Evolutionary conservation across 2,329 filamentous ascomycete genomes (phyloP), one percentile per base, ranked within the genome.

Genomic region (Whalleya microplaca): DNA sequence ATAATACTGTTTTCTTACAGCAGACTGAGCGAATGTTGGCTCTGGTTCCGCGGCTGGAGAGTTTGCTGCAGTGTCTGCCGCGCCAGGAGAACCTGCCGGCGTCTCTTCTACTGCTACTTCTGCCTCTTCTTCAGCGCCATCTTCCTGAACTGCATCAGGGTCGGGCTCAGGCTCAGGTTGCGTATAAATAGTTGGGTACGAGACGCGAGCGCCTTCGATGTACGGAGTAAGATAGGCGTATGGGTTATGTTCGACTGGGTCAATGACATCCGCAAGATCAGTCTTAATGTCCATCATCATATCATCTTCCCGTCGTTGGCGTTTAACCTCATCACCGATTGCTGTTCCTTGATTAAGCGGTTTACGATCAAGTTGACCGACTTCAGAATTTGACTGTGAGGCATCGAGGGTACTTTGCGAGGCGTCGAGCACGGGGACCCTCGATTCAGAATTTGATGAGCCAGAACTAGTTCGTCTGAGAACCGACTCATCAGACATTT

Each of bases 1-100:
- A 2, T 69, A 67, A 62, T 76, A 84, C 43, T 73, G 74, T 37
- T 70, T 71, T 37, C 51, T 63, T 19, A 61, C 46, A 19, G 53
- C 45, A 12, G 58, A 48, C 18, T 51, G 56, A 6, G 41, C 40
- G 9, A 53, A 48, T 2, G 59, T 16, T 1, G 48, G 20, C 2
- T 66, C 67, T 16, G 50, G 21, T n/a, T 69, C 69, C 66, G 63
- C 73, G 63, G 41, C 71, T 58, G 53, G 76, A 64, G 55, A 76
- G 68, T 62, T 78, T 66, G 59, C 70, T 51, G 49, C 74, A 66
- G 56, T 81, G 44, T 70, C 67, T 12, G 57, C 53, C 5, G 66
- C 59, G 2, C 61, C 62, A 40, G 63, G 65, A 10, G 64, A 63
- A 10, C 58, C 60, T 8, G 62, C 65, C 12, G 71, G 77, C 0